These are phyloP conservation scores for Hypoxylon sp. DNA, from an alignment of 2,329 filamentous ascomycete species.

Conservation along the genomic window DNA sequence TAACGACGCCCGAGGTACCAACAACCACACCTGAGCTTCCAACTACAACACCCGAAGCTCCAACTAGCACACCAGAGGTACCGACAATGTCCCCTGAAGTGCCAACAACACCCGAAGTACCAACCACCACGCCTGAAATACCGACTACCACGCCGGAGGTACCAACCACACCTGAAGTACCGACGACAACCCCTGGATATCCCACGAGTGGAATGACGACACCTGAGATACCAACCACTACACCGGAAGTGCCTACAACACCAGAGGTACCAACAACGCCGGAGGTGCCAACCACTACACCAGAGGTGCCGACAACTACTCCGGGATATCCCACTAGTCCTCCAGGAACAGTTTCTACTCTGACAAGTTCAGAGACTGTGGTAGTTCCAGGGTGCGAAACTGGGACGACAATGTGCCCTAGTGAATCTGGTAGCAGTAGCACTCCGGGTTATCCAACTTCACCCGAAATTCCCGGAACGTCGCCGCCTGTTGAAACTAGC, in stretches of 20 bases:
- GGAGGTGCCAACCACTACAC: neutral
- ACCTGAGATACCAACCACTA: neutral
- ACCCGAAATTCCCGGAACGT: too few relatives aligned
- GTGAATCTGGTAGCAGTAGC: neutral
- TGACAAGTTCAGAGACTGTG: neutral
- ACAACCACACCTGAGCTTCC: neutral
- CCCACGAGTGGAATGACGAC: too few relatives aligned
- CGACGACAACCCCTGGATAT: neutral
- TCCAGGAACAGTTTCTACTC: neutral
- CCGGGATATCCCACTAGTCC: slow-evolving; percentile 4
- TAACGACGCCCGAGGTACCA: neutral
- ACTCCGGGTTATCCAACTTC: too few relatives aligned
- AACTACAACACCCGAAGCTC: neutral
- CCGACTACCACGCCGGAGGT: neutral
- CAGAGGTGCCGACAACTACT: slow-evolving; percentile 1
- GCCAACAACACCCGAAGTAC: too few relatives aligned
- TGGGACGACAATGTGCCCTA: neutral
- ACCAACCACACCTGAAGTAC: neutral
- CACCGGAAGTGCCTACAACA: slow-evolving; percentile 1
- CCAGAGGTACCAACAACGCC: slow-evolving; percentile 2
- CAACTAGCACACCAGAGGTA: neutral
- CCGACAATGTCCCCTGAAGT: neutral
- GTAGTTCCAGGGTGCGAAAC: neutral
- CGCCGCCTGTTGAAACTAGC: neutral
- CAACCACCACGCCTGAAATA: neutral